Evolutionary conservation across 768 basidiomycete species (phyloP).

Genomic region (Calocera cornea): DNA sequence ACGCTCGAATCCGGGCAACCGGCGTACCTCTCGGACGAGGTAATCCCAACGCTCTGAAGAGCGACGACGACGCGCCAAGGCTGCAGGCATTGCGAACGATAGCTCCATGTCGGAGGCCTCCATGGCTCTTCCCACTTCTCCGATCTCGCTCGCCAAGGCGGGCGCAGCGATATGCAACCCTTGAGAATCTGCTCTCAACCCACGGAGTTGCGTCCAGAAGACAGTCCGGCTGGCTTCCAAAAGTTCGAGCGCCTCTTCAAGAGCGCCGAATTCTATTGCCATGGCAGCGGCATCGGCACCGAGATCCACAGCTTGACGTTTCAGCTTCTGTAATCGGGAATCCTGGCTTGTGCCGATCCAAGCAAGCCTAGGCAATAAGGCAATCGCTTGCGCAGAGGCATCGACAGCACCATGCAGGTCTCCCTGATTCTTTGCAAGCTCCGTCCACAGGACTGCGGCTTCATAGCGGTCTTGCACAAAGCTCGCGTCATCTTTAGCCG

Average conservation of each 20-base stretch:
- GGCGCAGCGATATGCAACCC: background rate
- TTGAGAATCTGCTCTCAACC: background rate
- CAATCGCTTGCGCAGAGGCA: background rate
- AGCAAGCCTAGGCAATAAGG: background rate
- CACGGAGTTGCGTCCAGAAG: conserved; percentile 3
- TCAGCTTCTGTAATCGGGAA: background rate
- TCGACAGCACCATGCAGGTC: background rate
- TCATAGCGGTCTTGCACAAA: background rate
- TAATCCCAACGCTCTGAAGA: background rate
- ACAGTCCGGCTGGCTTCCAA: conserved; percentile 1
- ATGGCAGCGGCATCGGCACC: background rate
- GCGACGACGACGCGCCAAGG: background rate
- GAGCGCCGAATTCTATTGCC: background rate
- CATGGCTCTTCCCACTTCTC: background rate
- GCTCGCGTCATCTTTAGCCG: background rate
- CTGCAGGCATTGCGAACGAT: background rate
- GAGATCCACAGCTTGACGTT: background rate
- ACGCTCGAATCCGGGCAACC: background rate
- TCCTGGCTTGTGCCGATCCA: background rate
- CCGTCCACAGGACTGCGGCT: background rate
- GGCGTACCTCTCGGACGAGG: conserved; percentile 2
- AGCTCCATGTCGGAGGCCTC: background rate
- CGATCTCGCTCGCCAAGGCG: background rate
- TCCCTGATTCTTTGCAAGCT: background rate
- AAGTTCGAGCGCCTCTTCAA: conserved; percentile 7